Percentiles rank a stretch among this genome's conserved stretches.
Conservation (phyloP, 805 yeast genomes). For the Blastobotrys mokoenaii region DNA sequence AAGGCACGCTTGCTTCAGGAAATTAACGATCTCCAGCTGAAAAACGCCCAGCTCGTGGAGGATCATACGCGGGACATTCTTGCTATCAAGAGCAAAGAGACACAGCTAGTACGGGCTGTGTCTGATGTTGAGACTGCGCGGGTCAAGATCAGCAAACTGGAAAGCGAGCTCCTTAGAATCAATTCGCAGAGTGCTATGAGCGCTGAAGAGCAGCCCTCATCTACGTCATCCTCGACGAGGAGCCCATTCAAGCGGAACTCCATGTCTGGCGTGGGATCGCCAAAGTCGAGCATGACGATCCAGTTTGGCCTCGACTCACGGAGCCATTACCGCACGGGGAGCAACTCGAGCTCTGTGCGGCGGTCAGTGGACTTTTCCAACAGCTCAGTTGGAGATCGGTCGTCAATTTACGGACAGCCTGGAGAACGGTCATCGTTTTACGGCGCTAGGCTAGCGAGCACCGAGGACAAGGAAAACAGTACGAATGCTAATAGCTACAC, state of each 20-base stretch:
- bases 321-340: conserved; percentile 3
- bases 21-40: conserved; percentile 27
- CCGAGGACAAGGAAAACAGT: too few relatives aligned
- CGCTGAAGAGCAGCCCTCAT: neutral
- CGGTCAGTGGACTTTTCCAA: conserved; percentile 13
- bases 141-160: conserved; percentile 44
- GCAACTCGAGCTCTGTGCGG: conserved; percentile 2
- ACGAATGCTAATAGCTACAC: too few relatives aligned
- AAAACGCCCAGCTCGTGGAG: conserved; percentile 32
- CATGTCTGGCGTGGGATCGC: neutral
- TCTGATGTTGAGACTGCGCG: conserved; percentile 56
- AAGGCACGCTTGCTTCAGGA: conserved; percentile 29
- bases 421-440: neutral
- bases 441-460: too few relatives aligned
- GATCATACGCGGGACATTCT: conserved; percentile 45
- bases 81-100: conserved; percentile 56
- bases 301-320: conserved; percentile 9
- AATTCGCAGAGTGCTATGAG: conserved; percentile 1
- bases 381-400: neutral
- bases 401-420: too few relatives aligned
- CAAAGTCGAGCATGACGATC: conserved; percentile 13
- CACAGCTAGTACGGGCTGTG: conserved; percentile 51
- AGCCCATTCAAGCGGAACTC: too few relatives aligned
- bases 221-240: too few relatives aligned
- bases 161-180: conserved; percentile 36